Percentiles rank a stretch among this genome's conserved stretches.
Conservation (phyloP, 345 rosid genomes). For the Eucalyptus curtisii region DNA sequence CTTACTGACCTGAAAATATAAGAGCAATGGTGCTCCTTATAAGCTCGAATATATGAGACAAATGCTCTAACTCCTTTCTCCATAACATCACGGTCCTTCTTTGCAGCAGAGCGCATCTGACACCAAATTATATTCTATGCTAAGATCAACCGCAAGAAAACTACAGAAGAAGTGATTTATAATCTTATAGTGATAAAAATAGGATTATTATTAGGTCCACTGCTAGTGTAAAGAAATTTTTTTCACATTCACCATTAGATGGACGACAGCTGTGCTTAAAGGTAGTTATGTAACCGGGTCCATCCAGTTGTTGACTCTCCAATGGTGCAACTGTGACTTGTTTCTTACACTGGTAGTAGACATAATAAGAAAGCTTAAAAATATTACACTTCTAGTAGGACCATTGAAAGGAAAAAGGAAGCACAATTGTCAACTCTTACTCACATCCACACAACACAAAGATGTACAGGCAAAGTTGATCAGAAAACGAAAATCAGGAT, state of each 20-base stretch:
- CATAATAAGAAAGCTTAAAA: neutral
- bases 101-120: slow-evolving; percentile 65
- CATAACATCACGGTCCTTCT: slow-evolving; percentile 76
- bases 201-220: neutral
- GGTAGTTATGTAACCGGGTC: neutral
- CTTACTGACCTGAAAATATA: slow-evolving; percentile 62
- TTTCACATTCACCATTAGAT: neutral
- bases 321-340: neutral
- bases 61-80: slow-evolving; percentile 88
- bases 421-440: neutral
- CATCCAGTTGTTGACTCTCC: neutral
- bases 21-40: slow-evolving; percentile 83
- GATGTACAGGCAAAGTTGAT: neutral
- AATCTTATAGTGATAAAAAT: neutral
- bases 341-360: neutral
- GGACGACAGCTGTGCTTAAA: neutral
- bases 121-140: neutral
- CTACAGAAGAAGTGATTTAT: neutral
- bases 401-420: neutral
- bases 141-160: neutral
- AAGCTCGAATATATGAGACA: slow-evolving; percentile 83
- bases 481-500: neutral
- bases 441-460: neutral
- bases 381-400: neutral
- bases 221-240: neutral